Evolutionary conservation across 768 basidiomycete species (phyloP), one percentile per base, ranked within the genome.

Genomic region (Pisolithus tinctorius): DNA sequence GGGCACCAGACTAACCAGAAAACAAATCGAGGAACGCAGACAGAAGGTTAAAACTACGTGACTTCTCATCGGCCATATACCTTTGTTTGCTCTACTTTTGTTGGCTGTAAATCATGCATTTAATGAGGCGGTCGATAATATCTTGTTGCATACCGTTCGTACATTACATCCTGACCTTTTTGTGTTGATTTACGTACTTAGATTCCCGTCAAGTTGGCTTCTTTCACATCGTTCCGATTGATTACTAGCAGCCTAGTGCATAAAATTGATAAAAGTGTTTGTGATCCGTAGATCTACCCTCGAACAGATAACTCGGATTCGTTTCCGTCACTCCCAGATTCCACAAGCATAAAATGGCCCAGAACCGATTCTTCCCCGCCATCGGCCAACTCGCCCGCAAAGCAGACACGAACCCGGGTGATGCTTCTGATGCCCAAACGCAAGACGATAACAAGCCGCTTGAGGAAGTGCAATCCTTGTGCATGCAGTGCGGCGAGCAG

Each of bases 401-500:
- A 54, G 69, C 79, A n/a, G 79, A 79, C 51, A 56, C 46, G 13
- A 50, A 57, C 5, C 26, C 54, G 2, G 62, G 52, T 55, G 70
- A 75, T 30, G 59, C 23, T 54, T 58, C 63, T 55, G 29, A 51
- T 23, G 54, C 57, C 27, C 71, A 66, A 31, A 73, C 73, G 39
- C 69, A 71, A 11, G 76, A 75, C 31, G 64, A 55, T 26, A 59
- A 57, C 47, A 74, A 77, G 49, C 82, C 82, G 0, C 78, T 94
- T 9, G 80, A 93, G 58, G 85, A 91, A 68, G 77, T 98, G 53
- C 88, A 92, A 52, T 93, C 90, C 11, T 71, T 98, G 26, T 98
- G 96, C 71, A 95, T 98, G 91, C 80, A 79, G 65, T 99, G 96
- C 63, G 77, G 80, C 41, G 81, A 97, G 68, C 86, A 97, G 80